Evolutionary conservation across 306 rosid genomes (phyloP), one percentile per base, ranked within the genome.

Genomic region (Pueraria montana): DNA sequence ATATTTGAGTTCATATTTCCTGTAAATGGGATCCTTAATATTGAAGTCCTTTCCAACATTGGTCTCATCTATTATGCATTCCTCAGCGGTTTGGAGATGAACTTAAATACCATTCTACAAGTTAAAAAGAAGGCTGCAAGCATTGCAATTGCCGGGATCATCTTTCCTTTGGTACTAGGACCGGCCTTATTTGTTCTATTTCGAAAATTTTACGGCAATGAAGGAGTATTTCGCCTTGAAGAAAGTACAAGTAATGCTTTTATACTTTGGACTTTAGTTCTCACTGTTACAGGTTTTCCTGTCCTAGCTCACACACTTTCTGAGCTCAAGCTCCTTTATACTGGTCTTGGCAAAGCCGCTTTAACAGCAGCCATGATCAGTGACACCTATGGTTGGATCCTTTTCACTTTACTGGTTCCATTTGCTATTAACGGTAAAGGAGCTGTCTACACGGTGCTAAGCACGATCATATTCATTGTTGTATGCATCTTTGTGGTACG

Each of bases 241-340:
- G n/a, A 40, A 2, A 2, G 6, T 7, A 10, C 73, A 34, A 1
- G 1, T 1, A 55, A 13, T 63, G 80, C 84, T 18, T 59, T 24
- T 56, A 0, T 89, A 48, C 0, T 89, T 21, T 87, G 88, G 86
- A 34, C 80, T 17, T 8, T 82, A 13, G 79, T 84, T 26, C 80
- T 89, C 50, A 66, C 84, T 0, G 58, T 87, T 49, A 89, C 92
- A 0, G 86, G 89, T 63, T 89, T 89, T 76, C 92, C 92, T 0
- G 81, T 83, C 13, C 32, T 87, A 3, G 88, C 83, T 24, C 80
- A 76, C 27, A 73, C 82, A 34, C 87, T 89, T n/a, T 53, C 86
- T 4, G 80, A 78, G 38, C 89, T 89, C 46, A 87, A 85, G 74
- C 89, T 89, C 61, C 83, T 77, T n/a, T 76, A 85, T 6, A 87